Conservation (phyloP, 768 basidiomycete genomes). For the Lepiota brunneoincarnata region DNA sequence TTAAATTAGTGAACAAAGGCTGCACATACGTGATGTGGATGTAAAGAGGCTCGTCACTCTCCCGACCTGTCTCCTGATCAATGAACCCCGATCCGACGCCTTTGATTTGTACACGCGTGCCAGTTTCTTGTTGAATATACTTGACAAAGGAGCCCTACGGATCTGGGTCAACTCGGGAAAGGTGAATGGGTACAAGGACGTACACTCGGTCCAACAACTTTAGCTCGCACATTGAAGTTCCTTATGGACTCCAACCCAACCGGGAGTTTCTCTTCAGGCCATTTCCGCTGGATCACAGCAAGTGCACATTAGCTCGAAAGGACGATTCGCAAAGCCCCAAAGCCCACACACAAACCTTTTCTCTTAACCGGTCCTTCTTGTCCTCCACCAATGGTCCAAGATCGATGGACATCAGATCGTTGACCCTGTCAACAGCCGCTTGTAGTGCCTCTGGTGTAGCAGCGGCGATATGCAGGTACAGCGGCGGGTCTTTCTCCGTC, state of each 20-base stretch:
- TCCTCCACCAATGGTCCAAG: constrained; percentile 67
- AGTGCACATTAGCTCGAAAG: neutral
- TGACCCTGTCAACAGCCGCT: constrained; percentile 58
- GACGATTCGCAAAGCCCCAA: too few relatives aligned
- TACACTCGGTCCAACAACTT: constrained; percentile 89
- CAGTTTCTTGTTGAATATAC: constrained; percentile 87
- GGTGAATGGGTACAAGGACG: constrained; percentile 20
- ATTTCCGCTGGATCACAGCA: constrained; percentile 61
- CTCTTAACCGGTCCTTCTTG: constrained; percentile 59
- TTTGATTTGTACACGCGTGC: constrained; percentile 91
- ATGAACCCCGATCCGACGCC: constrained; percentile 88
- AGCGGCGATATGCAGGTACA: constrained; percentile 87
- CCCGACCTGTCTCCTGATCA: constrained; percentile 66
- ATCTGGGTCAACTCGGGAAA: neutral
- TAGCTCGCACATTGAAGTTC: constrained; percentile 92
- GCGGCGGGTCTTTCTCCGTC: constrained; percentile 81
- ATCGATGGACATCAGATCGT: constrained; percentile 63
- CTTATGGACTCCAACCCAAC: constrained; percentile 81
- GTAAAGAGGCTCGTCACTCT: constrained; percentile 83
- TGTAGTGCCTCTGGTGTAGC: constrained; percentile 56
- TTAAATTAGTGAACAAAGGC: neutral
- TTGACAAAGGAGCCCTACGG: constrained; percentile 89
- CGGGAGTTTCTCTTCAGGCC: constrained; percentile 89
- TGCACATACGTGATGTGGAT: constrained; percentile 77
- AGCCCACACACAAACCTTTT: constrained; percentile 26